Base-by-base conservation (phyloP, 352 stramenopile species). In the Pythium folliculosum region DNA sequence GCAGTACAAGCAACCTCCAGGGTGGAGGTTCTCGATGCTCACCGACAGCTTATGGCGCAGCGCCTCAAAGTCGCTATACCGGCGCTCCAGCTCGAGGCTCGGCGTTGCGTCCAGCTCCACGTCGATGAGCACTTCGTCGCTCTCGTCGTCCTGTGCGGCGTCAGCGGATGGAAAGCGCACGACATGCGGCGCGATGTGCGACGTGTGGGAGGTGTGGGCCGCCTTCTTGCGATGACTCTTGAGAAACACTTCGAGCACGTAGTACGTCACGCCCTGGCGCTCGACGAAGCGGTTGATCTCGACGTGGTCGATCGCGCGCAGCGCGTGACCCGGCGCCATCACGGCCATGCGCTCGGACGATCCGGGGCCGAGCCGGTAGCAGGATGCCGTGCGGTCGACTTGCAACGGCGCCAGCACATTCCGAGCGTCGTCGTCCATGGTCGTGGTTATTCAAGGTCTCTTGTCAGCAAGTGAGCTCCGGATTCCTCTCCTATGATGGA, bases 201-300 rank as follows among this genome's bases (percentile, higher is more conserved):
- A 13, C 35, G 1, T 16, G 3, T 47, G 40, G 38, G 38, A 6
- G 35, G 27, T 17, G 14, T 17, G 38, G 10, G 30, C 14, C 6
- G 37, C n/a, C 17, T 58, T 63, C 21, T n/a, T 51, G n/a, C 35
- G 50, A 9, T 60, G 37, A 32, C 48, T 51, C 57, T 60, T 55
- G 25, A 50, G 38, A 32, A 58, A 73, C 7, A 73, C 50, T 51
- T 73, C 67, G 9, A 88, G 48, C 10, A 80, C 62, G 60, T 88
- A 88, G 63, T 77, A 86, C 0, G 71, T 65, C 45, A 89, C 77
- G 19, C 78, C 75, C 12, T 71, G 65, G 35, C 80, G 77, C 52
- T 77, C 56, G 19, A 69, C 32, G 25, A 45, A 65, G 13, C 54
- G 67, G 44, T 77, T 76, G 60, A 89, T 82, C 64, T 85, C 74